Evolutionary conservation across 345 rosid genomes (phyloP).

Genomic region (Lumnitzera littorea): DNA sequence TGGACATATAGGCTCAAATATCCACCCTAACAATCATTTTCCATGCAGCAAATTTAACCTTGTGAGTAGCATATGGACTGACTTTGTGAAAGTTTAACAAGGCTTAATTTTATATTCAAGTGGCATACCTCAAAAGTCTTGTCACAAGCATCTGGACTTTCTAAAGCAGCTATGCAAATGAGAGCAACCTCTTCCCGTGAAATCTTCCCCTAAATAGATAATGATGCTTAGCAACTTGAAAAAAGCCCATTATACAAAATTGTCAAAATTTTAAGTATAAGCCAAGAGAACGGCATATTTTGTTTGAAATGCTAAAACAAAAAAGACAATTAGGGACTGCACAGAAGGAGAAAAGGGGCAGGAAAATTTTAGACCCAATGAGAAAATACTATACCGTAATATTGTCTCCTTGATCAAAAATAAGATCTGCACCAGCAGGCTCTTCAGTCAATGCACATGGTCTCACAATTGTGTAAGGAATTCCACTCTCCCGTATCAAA

Average conservation of each 20-base stretch:
- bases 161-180: conserved; percentile 79
- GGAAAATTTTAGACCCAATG: too few relatives aligned
- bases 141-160: conserved; percentile 66
- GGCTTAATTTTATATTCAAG: not conserved
- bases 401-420: conserved; percentile 92
- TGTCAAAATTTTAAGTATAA: not conserved
- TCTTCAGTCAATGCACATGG: conserved; percentile 94
- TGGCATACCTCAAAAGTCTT: conserved; percentile 81
- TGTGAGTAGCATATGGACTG: too few relatives aligned
- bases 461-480: conserved; percentile 78
- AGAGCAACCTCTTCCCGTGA: conserved; percentile 93
- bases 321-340: not conserved
- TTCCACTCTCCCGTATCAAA: conserved; percentile 76
- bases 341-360: conserved; percentile 1
- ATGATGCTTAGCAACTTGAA: not conserved
- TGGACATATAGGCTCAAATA: too few relatives aligned
- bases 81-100: too few relatives aligned
- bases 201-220: conserved; percentile 59
- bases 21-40: too few relatives aligned
- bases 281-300: not conserved
- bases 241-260: not conserved
- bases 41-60: too few relatives aligned
- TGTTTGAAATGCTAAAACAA: not conserved
- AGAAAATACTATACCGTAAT: conserved; percentile 42
- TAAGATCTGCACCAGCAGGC: conserved; percentile 94